Conservation (phyloP, 202 grass and related monocot genomes). For the Saccharum hybrid region DNA sequence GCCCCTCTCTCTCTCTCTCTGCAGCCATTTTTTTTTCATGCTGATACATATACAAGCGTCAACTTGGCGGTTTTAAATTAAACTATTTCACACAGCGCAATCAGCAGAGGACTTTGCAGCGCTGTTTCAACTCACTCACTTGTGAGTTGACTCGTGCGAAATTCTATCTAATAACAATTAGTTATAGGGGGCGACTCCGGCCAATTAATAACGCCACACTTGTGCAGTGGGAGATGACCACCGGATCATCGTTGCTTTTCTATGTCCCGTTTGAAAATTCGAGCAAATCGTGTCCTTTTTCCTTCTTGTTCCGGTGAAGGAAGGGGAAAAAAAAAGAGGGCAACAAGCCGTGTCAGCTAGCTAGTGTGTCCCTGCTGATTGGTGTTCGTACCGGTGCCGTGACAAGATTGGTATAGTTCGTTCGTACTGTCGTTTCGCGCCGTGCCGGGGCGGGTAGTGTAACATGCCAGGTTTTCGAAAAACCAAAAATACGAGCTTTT, state of each 20-base stretch:
- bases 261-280: background rate
- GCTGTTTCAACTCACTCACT: constrained; percentile 30
- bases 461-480: too few relatives aligned
- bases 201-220: constrained; percentile 54
- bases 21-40: background rate
- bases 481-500: too few relatives aligned
- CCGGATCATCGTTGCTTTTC: background rate
- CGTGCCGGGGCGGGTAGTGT: background rate
- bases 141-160: constrained; percentile 41
- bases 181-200: constrained; percentile 27
- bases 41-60: constrained; percentile 42
- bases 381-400: too few relatives aligned
- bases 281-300: background rate
- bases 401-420: constrained; percentile 24
- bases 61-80: constrained; percentile 51
- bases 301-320: background rate
- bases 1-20: background rate
- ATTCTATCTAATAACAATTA: constrained; percentile 27
- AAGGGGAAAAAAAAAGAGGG: background rate
- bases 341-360: background rate
- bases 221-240: constrained; percentile 9
- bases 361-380: background rate
- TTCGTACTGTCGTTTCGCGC: background rate
- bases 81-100: constrained; percentile 49
- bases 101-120: constrained; percentile 23